phyloP scores from a whole-genome alignment of 2,329 filamentous ascomycete genomes.

The Fusarium scirpi region DNA sequence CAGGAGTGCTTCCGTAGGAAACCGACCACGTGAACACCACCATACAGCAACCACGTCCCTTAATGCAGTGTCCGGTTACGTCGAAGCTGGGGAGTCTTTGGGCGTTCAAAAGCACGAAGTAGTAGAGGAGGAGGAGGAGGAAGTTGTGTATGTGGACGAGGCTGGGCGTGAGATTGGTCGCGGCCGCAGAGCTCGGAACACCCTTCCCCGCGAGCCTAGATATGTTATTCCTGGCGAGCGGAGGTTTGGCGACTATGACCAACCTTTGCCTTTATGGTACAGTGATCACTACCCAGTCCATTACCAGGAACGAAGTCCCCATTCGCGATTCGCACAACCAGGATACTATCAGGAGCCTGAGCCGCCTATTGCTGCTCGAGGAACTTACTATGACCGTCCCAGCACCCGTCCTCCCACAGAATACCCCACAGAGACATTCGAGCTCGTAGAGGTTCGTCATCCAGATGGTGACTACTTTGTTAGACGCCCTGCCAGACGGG shows the following conservation, averaged over 20 bases:
- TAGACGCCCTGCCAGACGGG: constrained; percentile 55
- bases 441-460: constrained; percentile 61
- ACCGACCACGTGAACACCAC: constrained; percentile 19
- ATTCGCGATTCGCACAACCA: constrained; percentile 19
- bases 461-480: constrained; percentile 61
- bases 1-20: constrained; percentile 37
- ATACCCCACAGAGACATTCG: constrained; percentile 52
- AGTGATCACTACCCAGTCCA: constrained; percentile 12
- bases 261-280: constrained; percentile 19
- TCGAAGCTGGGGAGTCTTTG: constrained; percentile 12
- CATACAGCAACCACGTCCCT: not conserved
- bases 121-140: constrained; percentile 42
- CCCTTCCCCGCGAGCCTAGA: constrained; percentile 20
- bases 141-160: constrained; percentile 45
- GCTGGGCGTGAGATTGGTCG: constrained; percentile 43
- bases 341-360: constrained; percentile 24
- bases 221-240: constrained; percentile 15
- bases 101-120: constrained; percentile 12
- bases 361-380: constrained; percentile 3
- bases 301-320: constrained; percentile 24
- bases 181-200: constrained; percentile 34
- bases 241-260: constrained; percentile 8
- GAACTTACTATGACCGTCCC: constrained; percentile 24
- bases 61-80: constrained; percentile 5
- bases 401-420: constrained; percentile 8